phyloP scores from a whole-genome alignment of 2,329 filamentous ascomycete genomes.

The Epichloe gansuensis region DNA sequence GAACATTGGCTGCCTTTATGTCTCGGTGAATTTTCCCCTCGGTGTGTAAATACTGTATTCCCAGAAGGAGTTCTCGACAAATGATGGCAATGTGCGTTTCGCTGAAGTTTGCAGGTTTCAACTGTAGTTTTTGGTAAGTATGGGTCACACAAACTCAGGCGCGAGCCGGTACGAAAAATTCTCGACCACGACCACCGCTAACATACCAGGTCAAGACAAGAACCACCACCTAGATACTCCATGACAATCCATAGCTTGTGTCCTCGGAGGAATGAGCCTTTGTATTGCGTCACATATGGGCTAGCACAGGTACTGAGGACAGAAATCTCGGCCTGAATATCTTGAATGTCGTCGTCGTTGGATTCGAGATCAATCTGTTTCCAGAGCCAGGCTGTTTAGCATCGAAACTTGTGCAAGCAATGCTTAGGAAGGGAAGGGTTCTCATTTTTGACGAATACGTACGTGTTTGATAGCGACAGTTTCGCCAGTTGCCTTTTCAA shows the following conservation, averaged over 20 bases:
- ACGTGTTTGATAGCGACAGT: conserved; percentile 96
- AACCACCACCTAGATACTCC: conserved; percentile 93
- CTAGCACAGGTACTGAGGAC: conserved; percentile 92
- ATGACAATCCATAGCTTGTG: conserved; percentile 99
- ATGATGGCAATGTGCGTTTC: conserved; percentile 90
- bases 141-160: background rate
- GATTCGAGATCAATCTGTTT: conserved; percentile 94
- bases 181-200: background rate
- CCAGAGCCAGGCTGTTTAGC: background rate
- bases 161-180: background rate
- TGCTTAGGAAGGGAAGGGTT: background rate
- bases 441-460: conserved; percentile 22
- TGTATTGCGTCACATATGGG: conserved; percentile 90
- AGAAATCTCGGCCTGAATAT: conserved; percentile 95
- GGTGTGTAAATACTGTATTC: conserved; percentile 83
- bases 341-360: conserved; percentile 94
- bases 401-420: background rate
- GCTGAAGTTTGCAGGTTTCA: conserved; percentile 80
- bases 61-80: conserved; percentile 79
- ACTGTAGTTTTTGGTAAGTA: conserved; percentile 36
- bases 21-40: conserved; percentile 95
- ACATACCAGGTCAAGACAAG: conserved; percentile 79
- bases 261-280: conserved; percentile 87
- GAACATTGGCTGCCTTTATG: conserved; percentile 90
- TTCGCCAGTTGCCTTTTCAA: conserved; percentile 81